These are phyloP conservation scores for Neoascochyta sp. DNA, from an alignment of 2,329 filamentous ascomycete species.

Conservation along the genomic window DNA sequence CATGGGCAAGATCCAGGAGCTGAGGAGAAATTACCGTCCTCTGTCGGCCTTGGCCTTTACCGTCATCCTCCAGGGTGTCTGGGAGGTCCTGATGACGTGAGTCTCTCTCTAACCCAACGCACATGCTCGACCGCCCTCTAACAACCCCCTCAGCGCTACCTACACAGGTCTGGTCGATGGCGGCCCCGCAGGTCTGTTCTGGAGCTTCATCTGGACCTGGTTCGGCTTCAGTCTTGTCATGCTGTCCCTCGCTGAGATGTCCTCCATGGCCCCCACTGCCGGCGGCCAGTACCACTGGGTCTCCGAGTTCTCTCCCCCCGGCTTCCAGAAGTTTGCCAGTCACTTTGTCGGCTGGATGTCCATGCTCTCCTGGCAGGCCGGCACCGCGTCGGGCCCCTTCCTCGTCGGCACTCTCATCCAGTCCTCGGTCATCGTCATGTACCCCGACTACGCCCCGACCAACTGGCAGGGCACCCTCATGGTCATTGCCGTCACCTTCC, in stretches of 20 bases:
- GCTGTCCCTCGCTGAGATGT: conserved; percentile 35
- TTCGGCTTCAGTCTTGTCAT: conserved; percentile 32
- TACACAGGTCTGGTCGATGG: conserved; percentile 30
- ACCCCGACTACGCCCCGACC: conserved; percentile 41
- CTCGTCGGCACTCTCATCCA: conserved; percentile 50
- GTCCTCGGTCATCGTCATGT: conserved; percentile 41
- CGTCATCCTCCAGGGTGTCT: conserved; percentile 32
- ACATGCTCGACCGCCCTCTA: too few species aligned
- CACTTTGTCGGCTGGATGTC: conserved; percentile 47
- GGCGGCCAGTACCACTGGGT: conserved; percentile 38
- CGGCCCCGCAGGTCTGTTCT: conserved; percentile 33
- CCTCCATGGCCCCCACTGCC: conserved; percentile 35
- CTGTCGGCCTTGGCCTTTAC: conserved; percentile 33
- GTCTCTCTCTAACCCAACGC: too few species aligned
- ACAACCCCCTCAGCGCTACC: conserved; percentile 25
- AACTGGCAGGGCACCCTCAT: conserved; percentile 51
- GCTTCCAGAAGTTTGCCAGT: conserved; percentile 26
- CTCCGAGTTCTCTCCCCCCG: conserved; percentile 31
- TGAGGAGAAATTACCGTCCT: conserved; percentile 34
- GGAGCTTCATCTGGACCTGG: conserved; percentile 36
- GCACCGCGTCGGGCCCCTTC: conserved; percentile 47
- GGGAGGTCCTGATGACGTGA: conserved; percentile 34
- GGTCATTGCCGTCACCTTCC: conserved; percentile 45
- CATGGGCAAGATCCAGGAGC: conserved; percentile 34
- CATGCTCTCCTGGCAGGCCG: conserved; percentile 50